These are phyloP conservation scores for Drechslera avenae DNA, from an alignment of 2,329 filamentous ascomycete species.

Conservation along the genomic window DNA sequence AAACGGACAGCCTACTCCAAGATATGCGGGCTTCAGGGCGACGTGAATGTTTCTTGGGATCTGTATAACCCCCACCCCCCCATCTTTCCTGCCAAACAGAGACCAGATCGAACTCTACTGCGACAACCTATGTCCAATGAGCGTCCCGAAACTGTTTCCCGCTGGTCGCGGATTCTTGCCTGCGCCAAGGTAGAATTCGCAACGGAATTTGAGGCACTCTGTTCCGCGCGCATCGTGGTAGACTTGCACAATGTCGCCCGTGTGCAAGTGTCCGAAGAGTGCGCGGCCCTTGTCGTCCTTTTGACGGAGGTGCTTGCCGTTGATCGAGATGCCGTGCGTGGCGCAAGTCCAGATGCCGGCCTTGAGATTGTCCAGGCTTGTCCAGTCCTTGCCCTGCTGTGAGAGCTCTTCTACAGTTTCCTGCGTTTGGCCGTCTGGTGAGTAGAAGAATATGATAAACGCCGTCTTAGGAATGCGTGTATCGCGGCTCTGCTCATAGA, in stretches of 20 bases:
- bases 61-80: no score
- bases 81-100: no score
- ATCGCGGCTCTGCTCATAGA: constrained; percentile 68
- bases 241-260: constrained; percentile 77
- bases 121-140: constrained; percentile 21
- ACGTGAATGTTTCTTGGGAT: no score
- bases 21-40: no score
- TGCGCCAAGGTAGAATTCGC: constrained; percentile 51
- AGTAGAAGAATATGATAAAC: constrained; percentile 67
- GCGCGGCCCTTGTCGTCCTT: constrained; percentile 57
- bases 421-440: constrained; percentile 70
- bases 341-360: constrained; percentile 81
- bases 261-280: constrained; percentile 70
- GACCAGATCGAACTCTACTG: neutral
- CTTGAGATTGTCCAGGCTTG: constrained; percentile 60
- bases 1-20: no score
- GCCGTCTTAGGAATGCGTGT: constrained; percentile 79
- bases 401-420: constrained; percentile 57
- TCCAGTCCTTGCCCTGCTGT: constrained; percentile 59
- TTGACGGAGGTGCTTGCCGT: constrained; percentile 68
- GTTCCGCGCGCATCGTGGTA: constrained; percentile 59
- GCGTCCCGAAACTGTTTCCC: constrained; percentile 33
- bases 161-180: constrained; percentile 37
- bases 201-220: constrained; percentile 49
- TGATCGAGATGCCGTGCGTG: constrained; percentile 75